Conservation (phyloP, 2,329 filamentous ascomycete genomes). For the Graphilbum sp. region DNA sequence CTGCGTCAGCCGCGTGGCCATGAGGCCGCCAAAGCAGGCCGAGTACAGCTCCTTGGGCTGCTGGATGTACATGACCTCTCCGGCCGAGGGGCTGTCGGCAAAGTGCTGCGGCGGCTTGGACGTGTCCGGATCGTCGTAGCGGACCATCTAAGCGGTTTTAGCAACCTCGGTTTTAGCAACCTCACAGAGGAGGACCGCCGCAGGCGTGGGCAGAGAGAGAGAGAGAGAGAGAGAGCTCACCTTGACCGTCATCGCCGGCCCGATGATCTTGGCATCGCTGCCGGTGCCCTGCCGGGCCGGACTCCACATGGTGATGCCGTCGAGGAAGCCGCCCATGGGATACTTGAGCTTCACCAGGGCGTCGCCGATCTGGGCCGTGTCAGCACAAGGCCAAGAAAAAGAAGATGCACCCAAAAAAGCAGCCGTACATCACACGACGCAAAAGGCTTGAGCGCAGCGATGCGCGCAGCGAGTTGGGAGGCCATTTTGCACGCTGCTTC, state of each 20-base stretch:
- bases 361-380: slow-evolving; percentile 13
- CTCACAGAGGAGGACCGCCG: no score
- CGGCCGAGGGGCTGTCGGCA: not conserved
- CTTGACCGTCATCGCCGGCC: slow-evolving; percentile 34
- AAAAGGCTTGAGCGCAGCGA: no score
- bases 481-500: no score
- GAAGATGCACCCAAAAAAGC: no score
- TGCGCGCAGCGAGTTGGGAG: no score
- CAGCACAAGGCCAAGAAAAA: no score
- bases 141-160: not conserved
- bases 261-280: slow-evolving; percentile 29
- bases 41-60: not conserved
- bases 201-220: no score
- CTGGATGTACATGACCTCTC: not conserved
- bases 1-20: slow-evolving; percentile 29
- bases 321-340: slow-evolving; percentile 34
- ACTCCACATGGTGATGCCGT: slow-evolving; percentile 37
- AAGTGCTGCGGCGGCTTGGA: not conserved
- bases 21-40: slow-evolving; percentile 36
- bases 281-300: slow-evolving; percentile 28
- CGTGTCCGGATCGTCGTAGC: not conserved
- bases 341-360: slow-evolving; percentile 32
- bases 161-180: no score
- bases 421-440: no score
- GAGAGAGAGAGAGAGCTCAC: no score